Evolutionary conservation across 345 rosid genomes (phyloP).

Genomic region (Mallotus nudiflorus): DNA sequence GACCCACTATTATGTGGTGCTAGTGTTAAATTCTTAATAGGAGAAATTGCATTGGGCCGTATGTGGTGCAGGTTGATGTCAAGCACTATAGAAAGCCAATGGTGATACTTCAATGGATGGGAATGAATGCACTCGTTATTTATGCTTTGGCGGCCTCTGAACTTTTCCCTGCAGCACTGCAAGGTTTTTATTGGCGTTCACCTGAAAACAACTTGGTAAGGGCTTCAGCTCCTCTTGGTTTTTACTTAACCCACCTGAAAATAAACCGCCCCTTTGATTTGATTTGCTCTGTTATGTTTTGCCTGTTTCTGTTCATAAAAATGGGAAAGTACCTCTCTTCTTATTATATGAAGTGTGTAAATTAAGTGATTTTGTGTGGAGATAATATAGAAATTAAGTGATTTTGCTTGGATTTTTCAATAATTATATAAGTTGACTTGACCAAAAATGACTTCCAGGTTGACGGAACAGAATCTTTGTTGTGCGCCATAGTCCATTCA

Average conservation of each 20-base stretch:
- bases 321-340: background rate
- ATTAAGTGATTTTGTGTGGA: too few species aligned
- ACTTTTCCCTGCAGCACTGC: constrained; percentile 49
- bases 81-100: constrained; percentile 39
- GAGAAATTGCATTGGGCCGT: background rate
- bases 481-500: constrained; percentile 40
- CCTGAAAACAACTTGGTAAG: constrained; percentile 56
- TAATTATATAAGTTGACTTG: background rate
- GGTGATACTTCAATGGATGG: constrained; percentile 53
- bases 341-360: too few species aligned
- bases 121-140: constrained; percentile 59
- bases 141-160: constrained; percentile 55
- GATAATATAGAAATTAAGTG: too few species aligned
- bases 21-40: background rate
- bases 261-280: background rate
- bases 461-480: constrained; percentile 34
- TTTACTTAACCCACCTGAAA: background rate
- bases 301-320: background rate
- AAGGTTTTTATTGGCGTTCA: constrained; percentile 58
- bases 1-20: background rate
- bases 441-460: constrained; percentile 37
- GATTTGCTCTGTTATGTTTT: background rate
- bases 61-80: constrained; percentile 52
- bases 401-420: background rate
- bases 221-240: constrained; percentile 1